Percentiles rank a stretch among this genome's conserved stretches.
phyloP scores from a whole-genome alignment of 2,329 filamentous ascomycete species.

The Metarhizium sp. region DNA sequence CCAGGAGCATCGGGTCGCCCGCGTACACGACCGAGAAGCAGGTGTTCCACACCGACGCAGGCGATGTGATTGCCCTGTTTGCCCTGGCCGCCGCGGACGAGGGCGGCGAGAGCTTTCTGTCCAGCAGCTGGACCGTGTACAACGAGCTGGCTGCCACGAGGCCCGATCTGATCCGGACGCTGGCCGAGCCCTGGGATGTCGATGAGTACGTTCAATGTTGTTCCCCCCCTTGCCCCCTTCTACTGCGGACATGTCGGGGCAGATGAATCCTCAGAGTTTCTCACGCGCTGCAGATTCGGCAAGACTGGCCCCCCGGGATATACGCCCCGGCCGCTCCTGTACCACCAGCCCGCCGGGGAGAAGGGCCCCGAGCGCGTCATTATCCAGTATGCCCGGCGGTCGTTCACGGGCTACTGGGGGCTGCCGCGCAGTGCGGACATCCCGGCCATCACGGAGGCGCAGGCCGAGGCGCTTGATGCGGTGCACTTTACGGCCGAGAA shows the following conservation, averaged over 20 bases:
- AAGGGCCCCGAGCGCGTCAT: conserved; percentile 41
- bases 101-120: conserved; percentile 49
- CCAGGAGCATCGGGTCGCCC: conserved; percentile 41
- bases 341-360: conserved; percentile 40
- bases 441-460: conserved; percentile 45
- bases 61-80: conserved; percentile 51
- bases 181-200: too few relatives aligned
- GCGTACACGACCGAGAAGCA: conserved; percentile 38
- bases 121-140: conserved; percentile 37
- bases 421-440: conserved; percentile 43
- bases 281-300: too few relatives aligned
- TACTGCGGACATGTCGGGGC: too few relatives aligned
- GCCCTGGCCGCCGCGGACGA: conserved; percentile 39
- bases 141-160: too few relatives aligned
- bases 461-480: conserved; percentile 42
- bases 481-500: conserved; percentile 40
- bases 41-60: conserved; percentile 27
- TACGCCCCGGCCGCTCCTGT: conserved; percentile 32
- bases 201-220: too few relatives aligned
- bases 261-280: too few relatives aligned
- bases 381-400: conserved; percentile 51
- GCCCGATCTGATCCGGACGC: too few relatives aligned
- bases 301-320: too few relatives aligned
- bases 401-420: conserved; percentile 47
- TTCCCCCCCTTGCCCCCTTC: too few relatives aligned